A percentile compares a stretch with the other conserved stretches of the same genome.
These are phyloP conservation scores for Fomitopsis serialis DNA, from an alignment of 768 basidiomycete genomes.

Conservation along the genomic window DNA sequence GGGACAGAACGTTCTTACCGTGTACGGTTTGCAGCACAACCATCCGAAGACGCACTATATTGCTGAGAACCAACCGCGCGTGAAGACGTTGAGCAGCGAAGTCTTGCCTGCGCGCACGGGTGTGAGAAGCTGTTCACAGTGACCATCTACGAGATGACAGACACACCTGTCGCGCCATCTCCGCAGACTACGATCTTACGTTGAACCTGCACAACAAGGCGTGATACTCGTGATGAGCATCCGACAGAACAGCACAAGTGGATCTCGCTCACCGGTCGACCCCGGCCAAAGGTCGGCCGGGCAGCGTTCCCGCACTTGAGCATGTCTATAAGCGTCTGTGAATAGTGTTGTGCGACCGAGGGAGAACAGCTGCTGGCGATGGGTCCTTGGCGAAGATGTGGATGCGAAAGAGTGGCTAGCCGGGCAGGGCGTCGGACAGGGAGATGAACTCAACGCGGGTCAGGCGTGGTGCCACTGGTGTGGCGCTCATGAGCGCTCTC, in stretches of 20 bases:
- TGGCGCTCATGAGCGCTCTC: no score
- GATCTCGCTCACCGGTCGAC: conserved; percentile 40
- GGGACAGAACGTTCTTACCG: not conserved
- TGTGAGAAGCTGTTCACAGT: conserved; percentile 6
- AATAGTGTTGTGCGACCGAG: not conserved
- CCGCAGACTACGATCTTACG: conserved; percentile 87
- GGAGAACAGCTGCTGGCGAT: not conserved
- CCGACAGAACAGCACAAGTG: not conserved
- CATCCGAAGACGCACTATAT: conserved; percentile 60
- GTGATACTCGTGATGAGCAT: not conserved
- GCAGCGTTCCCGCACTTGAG: conserved; percentile 52
- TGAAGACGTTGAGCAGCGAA: conserved; percentile 83
- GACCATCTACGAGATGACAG: not conserved
- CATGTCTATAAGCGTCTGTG: conserved; percentile 28
- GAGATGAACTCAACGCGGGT: not conserved
- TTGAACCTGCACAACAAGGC: conserved; percentile 31
- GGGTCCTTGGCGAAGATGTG: not conserved
- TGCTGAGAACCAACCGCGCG: conserved; percentile 89
- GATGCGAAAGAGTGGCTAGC: not conserved
- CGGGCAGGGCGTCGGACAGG: not conserved
- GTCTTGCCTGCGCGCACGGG: conserved; percentile 61
- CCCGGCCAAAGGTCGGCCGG: conserved; percentile 50
- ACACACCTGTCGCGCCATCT: conserved; percentile 89
- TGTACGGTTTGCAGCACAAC: no score
- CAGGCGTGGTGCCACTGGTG: not conserved